Base-by-base conservation (phyloP, 441 rosid genomes). In the Croton setiger region DNA sequence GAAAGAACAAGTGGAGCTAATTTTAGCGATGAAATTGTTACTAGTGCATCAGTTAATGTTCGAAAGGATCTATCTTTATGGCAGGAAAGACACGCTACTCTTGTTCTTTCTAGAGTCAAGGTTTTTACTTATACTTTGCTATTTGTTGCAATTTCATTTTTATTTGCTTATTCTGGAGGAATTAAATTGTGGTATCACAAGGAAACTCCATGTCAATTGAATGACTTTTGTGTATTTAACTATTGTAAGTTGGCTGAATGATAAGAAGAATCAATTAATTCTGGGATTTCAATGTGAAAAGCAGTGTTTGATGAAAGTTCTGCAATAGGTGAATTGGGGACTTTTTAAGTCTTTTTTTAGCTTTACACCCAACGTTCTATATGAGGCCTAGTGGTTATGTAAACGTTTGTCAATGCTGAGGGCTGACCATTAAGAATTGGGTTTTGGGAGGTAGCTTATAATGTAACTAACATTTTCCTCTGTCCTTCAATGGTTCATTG, bases 71-170 rank as follows among this genome's bases (percentile, higher is more conserved):
- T 92, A 52, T 90, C 99, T 15, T 82, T 86, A 21, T 94, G 99
- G 99, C 92, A 90, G 76, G 87, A 88, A 82, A 81, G 76, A 36
- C 99, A 94, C 73, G 97, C 94, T 12, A 65, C 78, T 70, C 84
- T 88, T 27, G 82, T 83, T 10, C 87, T 94, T 47, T 81, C 89
- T 14, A 88, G 75, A 80, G 86, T 84, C 18, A 83, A 92, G 97
- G 97, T 92, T 53, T 43, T 20, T 11, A 2, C 55, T 21, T 44
- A 10, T 18, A 0, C 20, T 13, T 12, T 55, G 37, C 55, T 4
- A 17, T 47, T 36, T 2, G 5, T 53, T 8, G 18, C 1, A 17
- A 14, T 15, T 39, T 15, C 9, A n/a, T 31, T 27, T 27, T 27
- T 27, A 27, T 27, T 27, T 27, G 31, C 31, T 27, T 27, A 48